Base-by-base conservation (phyloP, 352 stramenopile genomes). In the Thraustochytrium aureum region DNA sequence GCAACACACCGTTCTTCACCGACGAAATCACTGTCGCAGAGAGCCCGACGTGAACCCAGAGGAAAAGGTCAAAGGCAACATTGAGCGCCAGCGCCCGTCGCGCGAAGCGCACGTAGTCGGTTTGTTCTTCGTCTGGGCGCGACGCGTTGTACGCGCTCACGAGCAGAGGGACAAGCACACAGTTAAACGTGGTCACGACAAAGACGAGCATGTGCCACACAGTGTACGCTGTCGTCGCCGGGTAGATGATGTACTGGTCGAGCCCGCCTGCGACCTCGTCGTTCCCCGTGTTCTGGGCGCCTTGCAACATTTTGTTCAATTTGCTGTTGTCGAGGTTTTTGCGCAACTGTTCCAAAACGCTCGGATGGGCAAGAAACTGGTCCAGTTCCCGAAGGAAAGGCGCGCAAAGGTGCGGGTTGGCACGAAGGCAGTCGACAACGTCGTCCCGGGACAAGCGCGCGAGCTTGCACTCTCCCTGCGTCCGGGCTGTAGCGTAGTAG, bases 311-410 rank as follows among this genome's bases (percentile, higher is more conserved):
- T 30, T 79, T 79, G 50, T 41, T 79, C 17, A 79, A 52, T 39
- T 79, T 79, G 33, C 39, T 26, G 37, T 79, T 79, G 59, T 79
- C 59, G 52, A 79, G 69, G 35, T 79, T 79, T 52, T 67, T 79
- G 30, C 35, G 41, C 14, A 52, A 67, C 6, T 73, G 69, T 39
- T 72, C 69, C 6, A 79, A 39, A 5, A 65, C 20, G 56, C 69
- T 79, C 7, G 69, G 69, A 45, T 79, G 65, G 50, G 22, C 17
- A 4, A 67, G 12, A 39, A 79, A 79, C 1, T 20, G 0, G 26
- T 22, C 35, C 7, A 59, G 47, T 38, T 79, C 69, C 30, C 45
- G 22, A 5, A 45, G 22, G 35, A 79, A 73, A 6, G 39, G 0
- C 20, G 6, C 17, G 6, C 37, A 20, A 38, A 79, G 69, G 1